Evolutionary conservation across 345 rosid genomes (phyloP).

Genomic region (Schrenkiella parvula): DNA sequence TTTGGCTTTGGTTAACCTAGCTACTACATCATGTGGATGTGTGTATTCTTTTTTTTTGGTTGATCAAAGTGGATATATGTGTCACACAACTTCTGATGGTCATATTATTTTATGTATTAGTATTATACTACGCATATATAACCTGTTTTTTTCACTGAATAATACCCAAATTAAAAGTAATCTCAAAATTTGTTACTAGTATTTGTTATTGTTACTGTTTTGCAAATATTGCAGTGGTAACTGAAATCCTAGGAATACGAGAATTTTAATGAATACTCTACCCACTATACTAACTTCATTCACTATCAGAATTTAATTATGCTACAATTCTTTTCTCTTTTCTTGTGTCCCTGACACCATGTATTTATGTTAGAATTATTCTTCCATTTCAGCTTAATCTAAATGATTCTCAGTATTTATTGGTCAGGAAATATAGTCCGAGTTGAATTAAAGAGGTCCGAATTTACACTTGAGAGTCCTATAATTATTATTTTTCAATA

Average conservation of each 20-base stretch:
- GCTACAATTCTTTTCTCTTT: background rate
- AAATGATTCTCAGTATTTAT: background rate
- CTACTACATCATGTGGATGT: slow-evolving; percentile 11
- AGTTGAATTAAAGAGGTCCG: background rate
- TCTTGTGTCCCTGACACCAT: background rate
- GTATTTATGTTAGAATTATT: background rate
- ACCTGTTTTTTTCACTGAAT: background rate
- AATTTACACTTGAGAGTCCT: background rate
- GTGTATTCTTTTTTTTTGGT: no score
- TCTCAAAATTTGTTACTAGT: background rate
- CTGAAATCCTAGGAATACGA: background rate
- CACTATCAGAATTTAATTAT: background rate
- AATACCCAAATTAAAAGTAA: background rate
- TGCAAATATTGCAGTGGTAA: background rate
- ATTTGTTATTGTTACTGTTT: background rate
- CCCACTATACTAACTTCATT: background rate
- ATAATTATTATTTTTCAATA: background rate
- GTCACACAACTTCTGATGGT: background rate
- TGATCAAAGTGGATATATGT: no score
- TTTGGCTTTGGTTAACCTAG: background rate
- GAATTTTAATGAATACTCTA: background rate
- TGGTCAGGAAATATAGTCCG: background rate
- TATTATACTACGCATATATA: background rate
- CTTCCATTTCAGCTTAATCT: background rate
- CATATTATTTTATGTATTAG: background rate